Evolutionary conservation across 768 basidiomycete species (phyloP), one percentile per base, ranked within the genome.

Genomic region (Podaxis sp.): DNA sequence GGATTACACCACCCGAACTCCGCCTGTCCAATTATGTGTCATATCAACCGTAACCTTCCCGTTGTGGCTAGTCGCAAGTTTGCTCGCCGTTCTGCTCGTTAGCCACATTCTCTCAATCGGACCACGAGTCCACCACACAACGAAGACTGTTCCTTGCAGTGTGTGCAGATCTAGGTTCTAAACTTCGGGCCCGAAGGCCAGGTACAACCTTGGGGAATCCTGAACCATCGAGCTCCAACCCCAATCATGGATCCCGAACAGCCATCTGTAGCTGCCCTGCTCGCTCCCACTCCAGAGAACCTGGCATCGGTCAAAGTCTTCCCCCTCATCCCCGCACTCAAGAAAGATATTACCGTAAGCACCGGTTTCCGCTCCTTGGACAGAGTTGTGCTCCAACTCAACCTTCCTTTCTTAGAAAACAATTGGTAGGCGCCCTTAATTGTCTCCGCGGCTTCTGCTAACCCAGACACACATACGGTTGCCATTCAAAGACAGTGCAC

Each of bases 311-410:
- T 91, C 67, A 86, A 84, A 67, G 91, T 94, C 38, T 94, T 90
- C 72, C 91, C 91, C n/a, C 79, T 93, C 25, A 90, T 94, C 64
- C 86, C 86, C 22, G 81, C 84, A 63, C 69, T 94, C 49, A 89
- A 87, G 70, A 83, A 77, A 60, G 90, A 93, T 73, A 81, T 89
- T 22, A 80, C 78, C 13, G 91, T 91, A 70, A 72, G 88, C 38
- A 50, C 57, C 63, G 24, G 19, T 9, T 29, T 17, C 41, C 43
- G 19, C 9, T 63, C 47, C 54, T 19, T 55, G 27, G 53, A 27
- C 61, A 22, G 17, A 38, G 12, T 12, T 25, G 54, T n/a, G 54
- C 54, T 25, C 38, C 51, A 65, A 46, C 64, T 67, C 37, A 72
- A 60, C 56, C 61, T 71, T 64, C 64, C 68, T 64, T 71, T 74